These are phyloP conservation scores for Mariannaea elegans DNA, from an alignment of 2,329 filamentous ascomycete genomes.

Conservation along the genomic window DNA sequence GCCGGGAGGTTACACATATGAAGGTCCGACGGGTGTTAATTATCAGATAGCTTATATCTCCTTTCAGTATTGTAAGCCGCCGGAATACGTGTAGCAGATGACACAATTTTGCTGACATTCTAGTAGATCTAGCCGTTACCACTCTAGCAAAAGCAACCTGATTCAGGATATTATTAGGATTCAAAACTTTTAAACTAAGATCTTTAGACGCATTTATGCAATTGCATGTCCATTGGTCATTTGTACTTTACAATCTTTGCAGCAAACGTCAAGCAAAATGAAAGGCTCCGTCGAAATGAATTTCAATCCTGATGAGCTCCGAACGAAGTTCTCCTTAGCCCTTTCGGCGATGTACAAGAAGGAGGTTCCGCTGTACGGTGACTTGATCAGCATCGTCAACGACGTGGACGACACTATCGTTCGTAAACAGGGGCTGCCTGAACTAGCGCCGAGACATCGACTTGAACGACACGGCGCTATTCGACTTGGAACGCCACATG, in stretches of 20 bases:
- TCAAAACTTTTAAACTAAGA: not conserved
- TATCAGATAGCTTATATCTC: not conserved
- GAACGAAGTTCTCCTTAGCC: constrained; percentile 32
- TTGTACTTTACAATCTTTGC: too few species aligned
- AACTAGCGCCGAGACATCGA: not conserved
- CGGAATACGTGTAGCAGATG: not conserved
- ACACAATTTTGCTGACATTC: not conserved
- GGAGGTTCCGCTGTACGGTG: constrained; percentile 44
- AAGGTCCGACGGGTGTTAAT: not conserved
- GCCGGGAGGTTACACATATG: too few species aligned
- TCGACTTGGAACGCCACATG: constrained; percentile 52
- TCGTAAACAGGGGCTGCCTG: not conserved
- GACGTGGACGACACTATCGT: constrained; percentile 25
- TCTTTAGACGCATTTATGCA: too few species aligned
- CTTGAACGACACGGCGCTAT: constrained; percentile 56
- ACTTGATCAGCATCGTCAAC: constrained; percentile 39
- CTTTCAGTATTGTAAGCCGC: not conserved
- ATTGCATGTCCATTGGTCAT: too few species aligned
- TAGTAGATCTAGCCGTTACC: not conserved
- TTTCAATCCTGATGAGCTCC: not conserved
- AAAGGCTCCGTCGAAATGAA: not conserved
- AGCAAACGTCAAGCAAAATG: not conserved
- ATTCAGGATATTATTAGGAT: not conserved
- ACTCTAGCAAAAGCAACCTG: not conserved
- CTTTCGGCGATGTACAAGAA: constrained; percentile 44